Percentiles rank a stretch among this genome's conserved stretches.
These are phyloP conservation scores for Neoarthrinium moseri DNA, from an alignment of 2,329 filamentous ascomycete species.

Conservation along the genomic window DNA sequence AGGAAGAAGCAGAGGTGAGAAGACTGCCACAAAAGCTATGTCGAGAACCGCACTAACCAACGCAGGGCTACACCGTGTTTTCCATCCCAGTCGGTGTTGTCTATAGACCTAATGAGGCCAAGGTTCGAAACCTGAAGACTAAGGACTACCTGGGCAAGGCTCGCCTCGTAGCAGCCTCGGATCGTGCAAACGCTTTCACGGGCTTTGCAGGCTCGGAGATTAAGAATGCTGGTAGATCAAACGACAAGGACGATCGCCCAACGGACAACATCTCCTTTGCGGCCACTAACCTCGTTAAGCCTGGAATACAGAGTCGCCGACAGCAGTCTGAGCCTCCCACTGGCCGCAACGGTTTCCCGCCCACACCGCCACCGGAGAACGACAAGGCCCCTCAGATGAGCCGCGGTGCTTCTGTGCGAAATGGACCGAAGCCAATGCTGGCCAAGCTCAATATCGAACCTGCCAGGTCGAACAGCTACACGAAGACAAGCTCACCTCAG, in stretches of 20 bases:
- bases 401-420: conserved; percentile 60
- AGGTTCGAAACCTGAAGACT: conserved; percentile 96
- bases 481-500: conserved; percentile 49
- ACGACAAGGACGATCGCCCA: conserved; percentile 75
- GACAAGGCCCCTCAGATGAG: conserved; percentile 59
- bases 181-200: conserved; percentile 76
- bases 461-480: conserved; percentile 50
- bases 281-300: conserved; percentile 89
- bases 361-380: conserved; percentile 94
- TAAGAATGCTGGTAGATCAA: conserved; percentile 61
- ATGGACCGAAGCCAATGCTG: conserved; percentile 59
- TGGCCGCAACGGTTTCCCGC: conserved; percentile 82
- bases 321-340: conserved; percentile 84
- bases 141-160: conserved; percentile 98
- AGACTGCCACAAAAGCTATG: conserved; percentile 16
- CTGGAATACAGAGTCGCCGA: conserved; percentile 73
- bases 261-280: conserved; percentile 85
- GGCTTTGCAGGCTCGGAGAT: conserved; percentile 79
- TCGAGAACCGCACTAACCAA: conserved; percentile 17
- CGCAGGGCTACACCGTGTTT: conserved; percentile 93
- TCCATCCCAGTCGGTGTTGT: conserved; percentile 95
- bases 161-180: conserved; percentile 85
- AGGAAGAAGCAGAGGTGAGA: conserved; percentile 83
- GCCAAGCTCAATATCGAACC: conserved; percentile 61
- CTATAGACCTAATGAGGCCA: conserved; percentile 94